Base-by-base conservation (phyloP, 768 basidiomycete genomes). In the Tulasnella sp. region DNA sequence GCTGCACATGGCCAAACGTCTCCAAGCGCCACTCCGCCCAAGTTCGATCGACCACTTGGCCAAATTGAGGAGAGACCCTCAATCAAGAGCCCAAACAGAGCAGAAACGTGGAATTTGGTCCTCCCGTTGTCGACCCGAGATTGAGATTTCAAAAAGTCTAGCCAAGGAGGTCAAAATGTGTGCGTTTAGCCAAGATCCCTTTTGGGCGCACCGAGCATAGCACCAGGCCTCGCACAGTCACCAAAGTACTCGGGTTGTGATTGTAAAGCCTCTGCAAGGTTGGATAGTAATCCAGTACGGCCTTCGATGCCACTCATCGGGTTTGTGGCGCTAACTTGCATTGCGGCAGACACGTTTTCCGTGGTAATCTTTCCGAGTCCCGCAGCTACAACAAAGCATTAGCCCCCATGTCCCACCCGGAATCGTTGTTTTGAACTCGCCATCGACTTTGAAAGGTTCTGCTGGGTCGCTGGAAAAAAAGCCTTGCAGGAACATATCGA, bases 221-320 rank as follows among this genome's bases (percentile, higher is more conserved):
- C 82, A 2, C 91, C 91, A 0, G 90, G 88, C 61, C 92, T 71
- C 1, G 80, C 84, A 15, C 80, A 78, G 1, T 66, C 59, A 1
- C 86, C 89, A 64, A 94, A 96, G 69, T 82, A 82, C 37, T 78
- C 65, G 0, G 84, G 74, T 62, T 75, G 79, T 2, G 75, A 68
- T 21, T 74, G 72, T 57, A 98, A 77, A 0, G 92, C 92, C 32
- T 73, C 71, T 42, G 79, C 77, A 40, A 97, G 80, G 60, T 80
- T 82, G 62, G 75, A 73, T 15, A 98, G 76, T 3, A 98, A 77
- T 0, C 78, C 74, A 0, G 90, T 75, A 32, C 94, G 82, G 1
- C 94, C 94, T 60, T 90, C 83, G 17, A 97, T 75, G 5, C 92
- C 94, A 15, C 87, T 81, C 81, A 98, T 86, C 0, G 87, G 84